A percentile compares a stretch with the other conserved stretches of the same genome.
These are phyloP conservation scores for Trichoderma endophyticum DNA, from an alignment of 2,329 filamentous ascomycete species.

Conservation along the genomic window DNA sequence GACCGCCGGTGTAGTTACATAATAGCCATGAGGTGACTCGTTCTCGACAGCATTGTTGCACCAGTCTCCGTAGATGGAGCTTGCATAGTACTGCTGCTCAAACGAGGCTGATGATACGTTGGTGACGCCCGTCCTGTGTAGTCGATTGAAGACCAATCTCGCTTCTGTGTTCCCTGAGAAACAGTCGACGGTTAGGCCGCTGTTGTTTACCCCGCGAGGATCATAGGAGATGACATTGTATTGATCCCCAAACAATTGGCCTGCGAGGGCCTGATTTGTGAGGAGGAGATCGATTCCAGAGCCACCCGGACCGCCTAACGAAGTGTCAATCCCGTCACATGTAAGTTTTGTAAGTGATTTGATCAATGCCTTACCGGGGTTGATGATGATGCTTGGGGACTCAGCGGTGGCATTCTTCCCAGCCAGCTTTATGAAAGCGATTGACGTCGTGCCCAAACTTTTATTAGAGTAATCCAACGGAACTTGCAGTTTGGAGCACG, in stretches of 20 bases:
- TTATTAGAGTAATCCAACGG: not conserved
- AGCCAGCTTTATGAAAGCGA: not conserved
- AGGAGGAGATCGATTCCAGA: constrained; percentile 2
- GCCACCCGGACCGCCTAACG: not conserved
- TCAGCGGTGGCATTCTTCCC: not conserved
- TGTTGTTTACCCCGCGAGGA: constrained; percentile 1
- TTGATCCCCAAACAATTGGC: not conserved
- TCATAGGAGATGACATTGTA: not conserved
- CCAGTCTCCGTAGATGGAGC: constrained; percentile 2
- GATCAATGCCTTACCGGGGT: not conserved
- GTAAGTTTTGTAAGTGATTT: not conserved
- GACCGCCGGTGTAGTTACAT: not conserved
- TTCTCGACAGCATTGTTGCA: not conserved
- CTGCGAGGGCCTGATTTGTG: not conserved
- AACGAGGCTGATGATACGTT: not conserved
- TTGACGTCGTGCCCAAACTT: not conserved
- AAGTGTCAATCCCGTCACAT: not conserved
- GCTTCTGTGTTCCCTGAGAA: not conserved
- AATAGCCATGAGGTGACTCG: not conserved
- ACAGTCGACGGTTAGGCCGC: not conserved
- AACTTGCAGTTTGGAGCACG: not conserved
- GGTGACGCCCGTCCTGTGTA: not conserved
- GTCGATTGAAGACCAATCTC: not conserved
- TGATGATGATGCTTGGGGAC: not conserved
- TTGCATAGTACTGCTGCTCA: not conserved